These are phyloP conservation scores for Sugiyamaella valdiviana DNA, from an alignment of 805 yeast species.

Conservation along the genomic window DNA sequence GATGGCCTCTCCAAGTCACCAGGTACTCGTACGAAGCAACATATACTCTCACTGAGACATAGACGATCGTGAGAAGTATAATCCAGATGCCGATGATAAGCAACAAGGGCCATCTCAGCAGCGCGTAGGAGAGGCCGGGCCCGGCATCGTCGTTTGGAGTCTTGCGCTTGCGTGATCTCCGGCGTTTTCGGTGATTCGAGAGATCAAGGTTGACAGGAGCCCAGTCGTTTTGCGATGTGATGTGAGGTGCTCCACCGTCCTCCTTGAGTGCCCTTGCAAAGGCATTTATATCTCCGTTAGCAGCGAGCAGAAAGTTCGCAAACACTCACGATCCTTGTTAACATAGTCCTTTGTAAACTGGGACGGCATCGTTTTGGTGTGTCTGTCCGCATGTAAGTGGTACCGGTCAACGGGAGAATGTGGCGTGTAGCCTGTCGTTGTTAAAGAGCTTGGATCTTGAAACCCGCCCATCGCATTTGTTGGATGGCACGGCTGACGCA, in stretches of 20 bases:
- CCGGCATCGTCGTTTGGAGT: conserved; percentile 9
- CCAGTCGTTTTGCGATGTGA: conserved; percentile 44
- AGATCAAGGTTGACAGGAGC: conserved; percentile 31
- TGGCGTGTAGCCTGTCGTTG: too few relatives aligned
- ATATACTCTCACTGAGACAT: conserved; percentile 49
- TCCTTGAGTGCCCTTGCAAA: conserved; percentile 36
- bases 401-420: too few relatives aligned
- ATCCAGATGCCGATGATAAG: conserved; percentile 51
- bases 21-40: conserved; percentile 58
- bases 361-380: conserved; percentile 1
- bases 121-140: conserved; percentile 38
- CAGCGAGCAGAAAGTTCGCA: neutral
- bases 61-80: conserved; percentile 41
- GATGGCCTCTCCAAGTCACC: conserved; percentile 55
- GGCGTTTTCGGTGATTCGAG: neutral
- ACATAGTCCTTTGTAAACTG: conserved; percentile 14
- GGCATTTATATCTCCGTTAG: conserved; percentile 30
- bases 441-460: too few relatives aligned
- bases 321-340: conserved; percentile 11
- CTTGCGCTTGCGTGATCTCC: neutral
- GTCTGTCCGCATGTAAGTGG: too few relatives aligned
- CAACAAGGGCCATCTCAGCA: conserved; percentile 64
- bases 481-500: neutral
- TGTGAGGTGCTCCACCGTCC: conserved; percentile 29
- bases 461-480: neutral